Base-by-base conservation (phyloP, 2,329 filamentous ascomycete genomes). In the Aspergillus cejpii region DNA sequence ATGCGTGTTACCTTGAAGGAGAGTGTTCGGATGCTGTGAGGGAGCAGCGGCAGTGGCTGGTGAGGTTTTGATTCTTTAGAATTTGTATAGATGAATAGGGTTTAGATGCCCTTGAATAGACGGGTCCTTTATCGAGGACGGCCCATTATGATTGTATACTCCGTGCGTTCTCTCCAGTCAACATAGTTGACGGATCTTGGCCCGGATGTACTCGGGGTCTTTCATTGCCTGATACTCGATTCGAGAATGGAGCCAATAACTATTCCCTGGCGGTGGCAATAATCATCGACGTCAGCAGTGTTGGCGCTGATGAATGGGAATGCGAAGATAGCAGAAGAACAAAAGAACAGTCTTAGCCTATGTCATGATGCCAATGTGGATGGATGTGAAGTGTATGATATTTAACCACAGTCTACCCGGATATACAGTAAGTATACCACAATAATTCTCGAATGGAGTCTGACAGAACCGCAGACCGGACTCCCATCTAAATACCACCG, bases 1-100 rank as follows among this genome's bases (percentile, higher is more conserved):
- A 82, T 66, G 55, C 53, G 47, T 55, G 54, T 37, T 77, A 71
- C 58, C 42, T 66, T 23, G 46, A 63, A 54, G 65, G 51, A 37
- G 47, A 39, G 48, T 15, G 31, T 12, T 31, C 49, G 21, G 65
- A 65, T 43, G 56, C 58, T 52, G 63, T 63, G 28, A 55, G 57
- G 43, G 55, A 59, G 29, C 60, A 60, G 47, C 46, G 49, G 21
- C 51, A 36, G 47, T 70, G 67, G 67, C 48, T 70, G 59, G 56
- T 53, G 33, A 56, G 31, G 12, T 68, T 69, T 53, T 53, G 39
- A 49, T 24, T 4, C 23, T 5, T 24, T 24, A 24, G 23, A 24
- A 24, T 5, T 5, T 24, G n/a, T 31, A 39, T 39, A 31, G 39
- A 49, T 19, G 21, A 33, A 14, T 5, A 17, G 2, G 33, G 20